A percentile compares a stretch with the other conserved stretches of the same genome.
phyloP scores from a whole-genome alignment of 2,329 filamentous ascomycete species.

The Aspergillus bombycis region DNA sequence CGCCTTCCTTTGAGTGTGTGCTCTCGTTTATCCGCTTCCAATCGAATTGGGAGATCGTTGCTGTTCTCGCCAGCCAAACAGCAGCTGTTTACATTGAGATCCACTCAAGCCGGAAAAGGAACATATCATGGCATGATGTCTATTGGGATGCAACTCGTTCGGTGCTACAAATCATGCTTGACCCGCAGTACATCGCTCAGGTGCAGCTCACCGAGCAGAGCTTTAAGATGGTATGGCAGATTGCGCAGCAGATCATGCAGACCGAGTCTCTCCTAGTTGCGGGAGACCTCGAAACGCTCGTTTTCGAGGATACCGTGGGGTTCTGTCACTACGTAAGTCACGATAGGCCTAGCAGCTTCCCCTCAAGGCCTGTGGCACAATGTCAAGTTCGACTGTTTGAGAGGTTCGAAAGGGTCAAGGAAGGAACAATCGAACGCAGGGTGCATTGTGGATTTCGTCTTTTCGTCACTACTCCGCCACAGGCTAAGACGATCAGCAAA shows the following conservation, averaged over 20 bases:
- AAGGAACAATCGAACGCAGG: background rate
- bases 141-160: background rate
- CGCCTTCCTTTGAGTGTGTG: background rate
- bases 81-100: background rate
- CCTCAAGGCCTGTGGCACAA: background rate
- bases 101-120: background rate
- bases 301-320: background rate
- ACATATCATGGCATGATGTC: background rate
- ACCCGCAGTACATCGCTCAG: background rate
- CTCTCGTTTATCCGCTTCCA: background rate
- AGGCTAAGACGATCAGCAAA: background rate
- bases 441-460: background rate
- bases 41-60: background rate
- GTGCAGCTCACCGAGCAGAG: background rate
- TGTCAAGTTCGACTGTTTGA: background rate
- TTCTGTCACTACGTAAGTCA: constrained; percentile 2
- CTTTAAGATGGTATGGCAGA: constrained; percentile 1
- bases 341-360: background rate
- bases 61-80: background rate
- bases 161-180: background rate
- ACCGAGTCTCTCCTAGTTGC: background rate
- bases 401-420: background rate
- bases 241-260: background rate
- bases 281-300: background rate
- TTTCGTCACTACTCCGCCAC: background rate